phyloP scores from a whole-genome alignment of 2,329 filamentous ascomycete genomes.

The Immersiporthe knoxdaviesiana region DNA sequence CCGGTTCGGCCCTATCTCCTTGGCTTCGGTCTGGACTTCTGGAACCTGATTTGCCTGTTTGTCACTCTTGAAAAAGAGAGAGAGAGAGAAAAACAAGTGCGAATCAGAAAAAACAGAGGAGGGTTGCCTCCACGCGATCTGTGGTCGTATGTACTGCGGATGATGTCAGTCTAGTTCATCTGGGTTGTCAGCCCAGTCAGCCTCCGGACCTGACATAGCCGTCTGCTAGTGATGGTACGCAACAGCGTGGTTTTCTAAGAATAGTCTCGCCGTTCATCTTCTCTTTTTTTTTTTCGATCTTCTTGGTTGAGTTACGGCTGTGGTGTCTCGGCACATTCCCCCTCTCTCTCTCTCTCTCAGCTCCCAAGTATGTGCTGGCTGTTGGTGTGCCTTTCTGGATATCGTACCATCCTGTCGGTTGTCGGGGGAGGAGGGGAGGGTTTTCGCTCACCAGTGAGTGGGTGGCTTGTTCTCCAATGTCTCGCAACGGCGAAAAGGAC shows the following conservation, averaged over 20 bases:
- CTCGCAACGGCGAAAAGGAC: constrained; percentile 11
- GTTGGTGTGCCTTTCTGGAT: background rate
- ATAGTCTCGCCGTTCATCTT: background rate
- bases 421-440: too few relatives aligned
- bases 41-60: constrained; percentile 9
- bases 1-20: constrained; percentile 13
- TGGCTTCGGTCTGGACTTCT: background rate
- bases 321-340: constrained; percentile 3
- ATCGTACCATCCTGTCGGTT: background rate
- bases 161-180: constrained; percentile 27
- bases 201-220: constrained; percentile 24
- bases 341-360: background rate
- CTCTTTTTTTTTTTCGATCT: background rate
- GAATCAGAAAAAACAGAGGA: background rate
- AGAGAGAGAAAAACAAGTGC: background rate
- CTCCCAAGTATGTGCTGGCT: background rate
- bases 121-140: constrained; percentile 1
- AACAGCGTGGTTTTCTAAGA: constrained; percentile 20
- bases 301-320: background rate
- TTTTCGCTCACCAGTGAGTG: background rate
- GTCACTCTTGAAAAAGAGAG: background rate
- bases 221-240: constrained; percentile 22
- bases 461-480: constrained; percentile 1
- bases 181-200: constrained; percentile 21
- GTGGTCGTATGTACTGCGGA: constrained; percentile 23